Evolutionary conservation across 2,329 filamentous ascomycete species (phyloP).

Genomic region (Xylariomycetidae sp.): DNA sequence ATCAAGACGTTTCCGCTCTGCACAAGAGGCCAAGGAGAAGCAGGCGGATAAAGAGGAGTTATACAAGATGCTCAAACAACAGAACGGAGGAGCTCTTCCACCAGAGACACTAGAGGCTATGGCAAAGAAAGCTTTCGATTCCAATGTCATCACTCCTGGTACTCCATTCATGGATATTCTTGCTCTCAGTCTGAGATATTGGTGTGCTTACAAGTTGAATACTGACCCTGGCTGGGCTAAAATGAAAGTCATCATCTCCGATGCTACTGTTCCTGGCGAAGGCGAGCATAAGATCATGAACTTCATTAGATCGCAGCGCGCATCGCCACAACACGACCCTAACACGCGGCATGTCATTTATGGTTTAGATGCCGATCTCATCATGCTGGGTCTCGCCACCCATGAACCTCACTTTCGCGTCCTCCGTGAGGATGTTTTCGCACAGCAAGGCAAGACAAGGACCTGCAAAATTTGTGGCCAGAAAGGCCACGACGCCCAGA

Average conservation of each 20-base stretch:
- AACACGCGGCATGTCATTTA: conserved; percentile 99
- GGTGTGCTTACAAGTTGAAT: conserved; percentile 96
- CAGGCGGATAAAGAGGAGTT: conserved; percentile 88
- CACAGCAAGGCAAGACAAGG: conserved; percentile 77
- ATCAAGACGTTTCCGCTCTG: conserved; percentile 88
- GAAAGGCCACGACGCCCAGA: conserved; percentile 81
- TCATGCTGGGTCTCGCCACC: conserved; percentile 95
- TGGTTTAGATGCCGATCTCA: conserved; percentile 93
- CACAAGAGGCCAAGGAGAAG: conserved; percentile 91
- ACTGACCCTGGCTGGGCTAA: conserved; percentile 94
- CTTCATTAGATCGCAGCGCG: conserved; percentile 89
- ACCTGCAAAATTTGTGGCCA: conserved; percentile 88
- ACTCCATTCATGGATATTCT: conserved; percentile 99
- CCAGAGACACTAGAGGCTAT: conserved; percentile 57
- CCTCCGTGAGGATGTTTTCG: conserved; percentile 93
- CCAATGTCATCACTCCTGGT: conserved; percentile 82
- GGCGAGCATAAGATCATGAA: conserved; percentile 99
- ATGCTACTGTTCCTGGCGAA: conserved; percentile 95
- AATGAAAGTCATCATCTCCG: conserved; percentile 96
- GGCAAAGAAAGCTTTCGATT: conserved; percentile 89
- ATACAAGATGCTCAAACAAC: conserved; percentile 74
- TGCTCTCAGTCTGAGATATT: conserved; percentile 84
- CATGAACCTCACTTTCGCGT: conserved; percentile 98
- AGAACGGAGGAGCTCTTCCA: conserved; percentile 62
- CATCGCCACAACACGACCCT: conserved; percentile 85